phyloP scores from a whole-genome alignment of 1,284 basidiomycete genomes.

The Ustilago xerochloae region DNA sequence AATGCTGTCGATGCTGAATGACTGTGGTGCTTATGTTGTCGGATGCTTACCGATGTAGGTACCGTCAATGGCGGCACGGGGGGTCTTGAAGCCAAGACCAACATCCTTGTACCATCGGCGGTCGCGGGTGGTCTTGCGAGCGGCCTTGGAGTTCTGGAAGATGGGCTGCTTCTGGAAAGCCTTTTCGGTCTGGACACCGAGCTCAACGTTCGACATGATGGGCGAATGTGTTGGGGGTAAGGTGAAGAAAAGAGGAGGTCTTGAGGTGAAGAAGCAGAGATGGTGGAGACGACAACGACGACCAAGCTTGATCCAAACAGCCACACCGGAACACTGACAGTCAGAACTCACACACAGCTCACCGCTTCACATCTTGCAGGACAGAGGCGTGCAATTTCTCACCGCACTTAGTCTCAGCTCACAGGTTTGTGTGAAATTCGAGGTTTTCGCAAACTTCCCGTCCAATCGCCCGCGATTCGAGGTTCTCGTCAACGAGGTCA shows the following conservation, averaged over 20 bases:
- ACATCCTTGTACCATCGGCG: conserved; percentile 94
- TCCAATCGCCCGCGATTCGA: too few species aligned
- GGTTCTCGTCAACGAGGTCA: background rate
- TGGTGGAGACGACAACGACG: conserved; percentile 43
- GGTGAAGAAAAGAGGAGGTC: conserved; percentile 43
- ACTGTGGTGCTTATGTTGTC: background rate
- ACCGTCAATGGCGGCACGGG: conserved; percentile 92
- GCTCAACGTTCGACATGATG: conserved; percentile 66
- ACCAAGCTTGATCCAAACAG: conserved; percentile 11
- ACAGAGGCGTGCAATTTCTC: too few species aligned
- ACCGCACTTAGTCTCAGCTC: too few species aligned
- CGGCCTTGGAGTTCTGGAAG: conserved; percentile 96
- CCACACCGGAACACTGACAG: background rate
- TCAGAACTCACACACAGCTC: conserved; percentile 1
- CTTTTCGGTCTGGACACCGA: conserved; percentile 67
- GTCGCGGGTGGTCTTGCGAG: conserved; percentile 90
- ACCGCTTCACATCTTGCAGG: background rate
- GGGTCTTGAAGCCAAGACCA: conserved; percentile 75
- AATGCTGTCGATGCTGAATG: background rate
- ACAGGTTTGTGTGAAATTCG: background rate
- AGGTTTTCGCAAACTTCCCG: background rate
- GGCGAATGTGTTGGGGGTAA: conserved; percentile 32
- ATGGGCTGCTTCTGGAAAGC: conserved; percentile 90
- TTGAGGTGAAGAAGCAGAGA: conserved; percentile 32
- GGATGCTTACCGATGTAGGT: conserved; percentile 81